Conservation (phyloP, 441 rosid species). For the Brassica balearica region DNA sequence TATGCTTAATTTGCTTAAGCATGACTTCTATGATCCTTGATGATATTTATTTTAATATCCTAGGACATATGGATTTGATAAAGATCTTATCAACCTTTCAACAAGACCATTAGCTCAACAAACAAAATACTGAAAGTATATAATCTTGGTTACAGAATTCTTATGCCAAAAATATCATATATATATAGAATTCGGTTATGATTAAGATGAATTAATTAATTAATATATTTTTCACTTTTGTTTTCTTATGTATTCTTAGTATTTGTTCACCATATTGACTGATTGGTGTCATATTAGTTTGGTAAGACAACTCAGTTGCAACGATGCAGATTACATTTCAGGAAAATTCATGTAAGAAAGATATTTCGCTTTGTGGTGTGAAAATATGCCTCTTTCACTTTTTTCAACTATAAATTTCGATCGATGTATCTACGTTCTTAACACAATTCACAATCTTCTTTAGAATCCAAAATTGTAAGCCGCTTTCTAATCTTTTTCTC, state of each 20-base stretch:
- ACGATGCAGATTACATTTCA: neutral
- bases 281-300: neutral
- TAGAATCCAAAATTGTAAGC: slow-evolving; percentile 36
- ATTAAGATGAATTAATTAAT: neutral
- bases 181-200: neutral
- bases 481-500: slow-evolving; percentile 6
- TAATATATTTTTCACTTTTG: neutral
- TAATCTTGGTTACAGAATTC: neutral
- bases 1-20: neutral
- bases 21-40: neutral
- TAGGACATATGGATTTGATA: neutral
- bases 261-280: slow-evolving; percentile 5
- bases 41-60: neutral
- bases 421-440: slow-evolving; percentile 24
- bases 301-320: slow-evolving; percentile 1
- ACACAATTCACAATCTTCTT: slow-evolving; percentile 33
- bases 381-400: neutral
- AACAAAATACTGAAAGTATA: neutral
- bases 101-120: slow-evolving; percentile 4
- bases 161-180: neutral
- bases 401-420: slow-evolving; percentile 30
- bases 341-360: neutral
- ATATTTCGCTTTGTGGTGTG: neutral
- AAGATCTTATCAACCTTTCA: slow-evolving; percentile 4
- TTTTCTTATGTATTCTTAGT: neutral